Conservation (phyloP, 2,329 filamentous ascomycete species). For the Cladosporium sp. region DNA sequence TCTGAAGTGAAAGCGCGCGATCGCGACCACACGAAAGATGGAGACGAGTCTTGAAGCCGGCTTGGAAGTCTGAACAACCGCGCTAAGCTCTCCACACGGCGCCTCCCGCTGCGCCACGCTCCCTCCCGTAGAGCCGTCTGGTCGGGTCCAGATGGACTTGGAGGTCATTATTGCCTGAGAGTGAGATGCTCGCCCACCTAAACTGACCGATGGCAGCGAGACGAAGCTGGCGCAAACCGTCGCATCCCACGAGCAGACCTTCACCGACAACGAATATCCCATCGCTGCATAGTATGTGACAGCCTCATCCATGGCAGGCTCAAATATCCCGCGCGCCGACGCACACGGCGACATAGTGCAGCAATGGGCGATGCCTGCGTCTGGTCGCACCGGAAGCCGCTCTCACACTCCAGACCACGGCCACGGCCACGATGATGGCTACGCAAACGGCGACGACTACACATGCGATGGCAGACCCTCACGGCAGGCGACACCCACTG, state of each 20-base stretch:
- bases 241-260: neutral
- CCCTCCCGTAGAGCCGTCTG: slow-evolving; percentile 12
- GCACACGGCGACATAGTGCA: slow-evolving; percentile 33
- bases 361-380: slow-evolving; percentile 25
- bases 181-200: neutral
- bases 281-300: slow-evolving; percentile 22
- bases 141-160: slow-evolving; percentile 7
- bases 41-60: slow-evolving; percentile 14
- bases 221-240: slow-evolving; percentile 11
- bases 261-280: neutral
- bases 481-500: slow-evolving; percentile 33
- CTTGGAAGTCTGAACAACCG: neutral
- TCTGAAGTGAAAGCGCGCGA: neutral
- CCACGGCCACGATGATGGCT: slow-evolving; percentile 15
- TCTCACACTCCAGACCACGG: slow-evolving; percentile 19
- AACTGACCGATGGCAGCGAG: neutral
- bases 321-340: slow-evolving; percentile 28
- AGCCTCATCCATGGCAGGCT: slow-evolving; percentile 26
- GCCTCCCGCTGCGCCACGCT: slow-evolving; percentile 2
- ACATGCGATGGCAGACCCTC: slow-evolving; percentile 13
- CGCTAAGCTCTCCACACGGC: slow-evolving; percentile 4
- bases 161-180: neutral
- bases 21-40: slow-evolving; percentile 7
- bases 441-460: slow-evolving; percentile 18
- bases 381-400: slow-evolving; percentile 24